These are phyloP conservation scores for Ganoderma sinense DNA, from an alignment of 1,284 basidiomycete genomes.

Conservation along the genomic window DNA sequence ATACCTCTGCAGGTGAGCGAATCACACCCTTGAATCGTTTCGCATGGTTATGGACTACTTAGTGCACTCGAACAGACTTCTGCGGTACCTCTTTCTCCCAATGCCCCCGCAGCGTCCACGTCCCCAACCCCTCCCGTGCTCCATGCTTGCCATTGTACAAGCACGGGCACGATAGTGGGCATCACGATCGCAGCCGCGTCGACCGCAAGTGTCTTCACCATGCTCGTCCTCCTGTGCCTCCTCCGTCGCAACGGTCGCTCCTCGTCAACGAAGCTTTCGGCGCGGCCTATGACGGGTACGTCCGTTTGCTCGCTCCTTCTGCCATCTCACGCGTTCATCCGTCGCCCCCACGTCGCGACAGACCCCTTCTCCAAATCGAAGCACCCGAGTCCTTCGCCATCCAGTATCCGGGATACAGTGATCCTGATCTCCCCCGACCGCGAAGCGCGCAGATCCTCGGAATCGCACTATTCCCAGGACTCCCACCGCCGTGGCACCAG, in stretches of 20 bases:
- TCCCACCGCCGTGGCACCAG: not conserved
- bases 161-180: not conserved
- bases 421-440: conserved; percentile 2
- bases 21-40: not conserved
- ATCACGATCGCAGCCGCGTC: not conserved
- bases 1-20: not conserved
- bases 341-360: not conserved
- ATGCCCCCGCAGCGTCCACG: not conserved
- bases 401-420: not conserved
- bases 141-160: not conserved
- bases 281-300: not conserved
- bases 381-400: not conserved
- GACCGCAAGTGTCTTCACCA: not conserved
- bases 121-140: not conserved
- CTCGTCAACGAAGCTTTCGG: not conserved
- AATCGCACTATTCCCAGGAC: not conserved
- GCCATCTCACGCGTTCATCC: not conserved
- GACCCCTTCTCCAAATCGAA: not conserved
- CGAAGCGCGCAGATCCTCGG: not conserved
- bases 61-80: not conserved
- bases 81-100: not conserved
- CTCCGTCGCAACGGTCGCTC: not conserved
- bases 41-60: too few species aligned
- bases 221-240: not conserved
- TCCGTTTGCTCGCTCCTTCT: not conserved